These are phyloP conservation scores for Colletotrichum karsti DNA, from an alignment of 2,329 filamentous ascomycete species.

Conservation along the genomic window DNA sequence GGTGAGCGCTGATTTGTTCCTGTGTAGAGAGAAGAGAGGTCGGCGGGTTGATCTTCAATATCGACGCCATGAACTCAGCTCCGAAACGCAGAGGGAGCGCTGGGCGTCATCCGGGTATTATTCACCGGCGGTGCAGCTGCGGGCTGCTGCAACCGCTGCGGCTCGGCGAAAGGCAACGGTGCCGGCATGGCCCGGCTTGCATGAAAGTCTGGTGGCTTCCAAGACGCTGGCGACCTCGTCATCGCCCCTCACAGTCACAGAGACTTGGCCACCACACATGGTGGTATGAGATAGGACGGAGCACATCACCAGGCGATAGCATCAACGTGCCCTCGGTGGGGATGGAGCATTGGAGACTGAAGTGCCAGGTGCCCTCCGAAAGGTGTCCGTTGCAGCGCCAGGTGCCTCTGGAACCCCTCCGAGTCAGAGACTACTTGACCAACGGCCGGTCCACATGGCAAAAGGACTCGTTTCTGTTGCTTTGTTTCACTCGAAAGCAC, in stretches of 20 bases:
- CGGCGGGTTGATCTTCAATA: constrained; percentile 11
- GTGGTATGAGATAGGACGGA: constrained; percentile 27
- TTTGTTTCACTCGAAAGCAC: constrained; percentile 26
- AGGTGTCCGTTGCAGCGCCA: constrained; percentile 16
- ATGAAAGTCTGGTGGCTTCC: constrained; percentile 15
- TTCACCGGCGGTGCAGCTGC: constrained; percentile 5
- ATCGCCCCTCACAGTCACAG: constrained; percentile 26
- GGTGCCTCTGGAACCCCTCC: constrained; percentile 19
- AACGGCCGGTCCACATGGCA: constrained; percentile 23
- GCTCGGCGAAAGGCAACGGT: constrained; percentile 5
- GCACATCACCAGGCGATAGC: neutral
- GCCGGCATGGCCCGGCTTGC: constrained; percentile 26
- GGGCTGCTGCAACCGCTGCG: neutral
- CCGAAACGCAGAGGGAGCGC: neutral
- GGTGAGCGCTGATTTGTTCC: constrained; percentile 32
- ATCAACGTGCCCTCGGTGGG: constrained; percentile 24
- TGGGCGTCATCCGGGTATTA: constrained; percentile 19
- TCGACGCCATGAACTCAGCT: constrained; percentile 23
- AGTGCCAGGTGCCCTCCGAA: constrained; percentile 1
- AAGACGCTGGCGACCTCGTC: constrained; percentile 8
- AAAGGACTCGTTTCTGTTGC: constrained; percentile 2
- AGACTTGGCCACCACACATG: constrained; percentile 21
- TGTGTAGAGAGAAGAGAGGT: neutral
- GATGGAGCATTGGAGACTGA: neutral
- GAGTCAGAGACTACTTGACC: constrained; percentile 28